Percentiles rank a stretch among this genome's conserved stretches.
Evolutionary conservation across 108 stramenopile genomes (phyloP).

Genomic region (Fragilariopsis cylindrus): DNA sequence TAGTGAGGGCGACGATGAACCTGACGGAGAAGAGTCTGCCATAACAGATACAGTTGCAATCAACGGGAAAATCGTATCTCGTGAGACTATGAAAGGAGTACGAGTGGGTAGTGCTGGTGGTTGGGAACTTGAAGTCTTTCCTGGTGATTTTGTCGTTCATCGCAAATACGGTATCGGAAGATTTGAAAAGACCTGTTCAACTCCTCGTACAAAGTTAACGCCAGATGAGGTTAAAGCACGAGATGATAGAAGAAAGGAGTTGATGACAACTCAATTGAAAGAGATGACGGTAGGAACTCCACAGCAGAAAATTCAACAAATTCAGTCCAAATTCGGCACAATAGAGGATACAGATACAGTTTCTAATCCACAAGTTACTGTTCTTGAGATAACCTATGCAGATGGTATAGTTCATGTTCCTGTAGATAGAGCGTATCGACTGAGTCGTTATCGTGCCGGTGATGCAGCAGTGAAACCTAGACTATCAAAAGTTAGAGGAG

Average conservation of each 20-base stretch:
- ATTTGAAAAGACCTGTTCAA: slow-evolving; percentile 66
- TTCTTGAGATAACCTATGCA: slow-evolving; percentile 71
- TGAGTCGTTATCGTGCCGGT: slow-evolving; percentile 77
- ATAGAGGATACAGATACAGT: slow-evolving; percentile 71
- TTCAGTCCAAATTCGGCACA: slow-evolving; percentile 65
- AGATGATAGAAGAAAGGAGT: slow-evolving; percentile 55
- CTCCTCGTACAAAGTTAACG: slow-evolving; percentile 64
- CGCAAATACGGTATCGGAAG: slow-evolving; percentile 83
- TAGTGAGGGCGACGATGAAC: slow-evolving; percentile 17
- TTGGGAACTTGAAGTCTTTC: slow-evolving; percentile 79
- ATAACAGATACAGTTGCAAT: slow-evolving; percentile 27
- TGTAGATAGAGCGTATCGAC: slow-evolving; percentile 76
- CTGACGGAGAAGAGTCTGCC: slow-evolving; percentile 11
- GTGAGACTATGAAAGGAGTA: slow-evolving; percentile 65
- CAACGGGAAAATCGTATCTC: slow-evolving; percentile 56
- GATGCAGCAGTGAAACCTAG: slow-evolving; percentile 75
- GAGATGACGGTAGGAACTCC: slow-evolving; percentile 34
- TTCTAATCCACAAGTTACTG: slow-evolving; percentile 72
- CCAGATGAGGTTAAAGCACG: slow-evolving; percentile 51
- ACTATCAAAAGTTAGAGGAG: slow-evolving; percentile 70
- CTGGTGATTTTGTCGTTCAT: slow-evolving; percentile 88
- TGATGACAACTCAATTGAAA: slow-evolving; percentile 49
- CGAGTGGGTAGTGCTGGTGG: slow-evolving; percentile 78
- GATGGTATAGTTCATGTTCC: slow-evolving; percentile 84
- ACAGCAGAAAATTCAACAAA: slow-evolving; percentile 52